A percentile compares a stretch with the other conserved stretches of the same genome.
Conservation (phyloP, 1,284 basidiomycete genomes). For the Leccinum colubrinum region DNA sequence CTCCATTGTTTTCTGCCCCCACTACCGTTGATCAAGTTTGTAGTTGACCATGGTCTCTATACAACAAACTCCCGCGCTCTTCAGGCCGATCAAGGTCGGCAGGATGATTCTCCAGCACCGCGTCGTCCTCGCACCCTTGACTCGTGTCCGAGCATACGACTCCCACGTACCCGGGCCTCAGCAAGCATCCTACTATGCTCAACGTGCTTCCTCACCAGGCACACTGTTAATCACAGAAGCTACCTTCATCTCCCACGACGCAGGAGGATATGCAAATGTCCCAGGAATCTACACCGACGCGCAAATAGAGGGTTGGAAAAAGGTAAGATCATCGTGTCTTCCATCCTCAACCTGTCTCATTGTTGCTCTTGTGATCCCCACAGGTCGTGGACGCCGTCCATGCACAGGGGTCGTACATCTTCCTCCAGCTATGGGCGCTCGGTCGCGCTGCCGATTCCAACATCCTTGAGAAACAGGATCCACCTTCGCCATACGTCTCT, state of each 20-base stretch:
- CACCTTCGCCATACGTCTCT: not conserved
- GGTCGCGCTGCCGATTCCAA: constrained; percentile 14
- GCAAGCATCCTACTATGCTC: not conserved
- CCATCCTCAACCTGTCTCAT: not conserved
- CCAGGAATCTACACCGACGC: constrained; percentile 26
- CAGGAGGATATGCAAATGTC: constrained; percentile 20
- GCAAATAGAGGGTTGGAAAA: constrained; percentile 26
- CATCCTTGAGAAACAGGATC: not conserved
- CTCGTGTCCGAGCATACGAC: constrained; percentile 29
- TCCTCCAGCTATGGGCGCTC: not conserved
- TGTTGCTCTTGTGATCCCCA: not conserved
- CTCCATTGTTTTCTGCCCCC: not conserved
- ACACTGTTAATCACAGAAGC: constrained; percentile 35
- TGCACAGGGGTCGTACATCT: constrained; percentile 37
- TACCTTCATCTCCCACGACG: not conserved
- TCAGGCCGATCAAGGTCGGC: constrained; percentile 23
- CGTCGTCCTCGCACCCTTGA: constrained; percentile 35
- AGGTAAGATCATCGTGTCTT: constrained; percentile 5
- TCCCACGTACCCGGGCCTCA: not conserved
- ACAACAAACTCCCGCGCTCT: not conserved
- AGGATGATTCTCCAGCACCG: constrained; percentile 30
- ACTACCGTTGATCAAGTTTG: not conserved
- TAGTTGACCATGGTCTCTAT: constrained; percentile 3
- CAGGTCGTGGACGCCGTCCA: constrained; percentile 41
- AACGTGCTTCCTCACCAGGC: constrained; percentile 20